Base-by-base conservation (phyloP, 495 filamentous ascomycete genomes). In the Podospora anserina region DNA sequence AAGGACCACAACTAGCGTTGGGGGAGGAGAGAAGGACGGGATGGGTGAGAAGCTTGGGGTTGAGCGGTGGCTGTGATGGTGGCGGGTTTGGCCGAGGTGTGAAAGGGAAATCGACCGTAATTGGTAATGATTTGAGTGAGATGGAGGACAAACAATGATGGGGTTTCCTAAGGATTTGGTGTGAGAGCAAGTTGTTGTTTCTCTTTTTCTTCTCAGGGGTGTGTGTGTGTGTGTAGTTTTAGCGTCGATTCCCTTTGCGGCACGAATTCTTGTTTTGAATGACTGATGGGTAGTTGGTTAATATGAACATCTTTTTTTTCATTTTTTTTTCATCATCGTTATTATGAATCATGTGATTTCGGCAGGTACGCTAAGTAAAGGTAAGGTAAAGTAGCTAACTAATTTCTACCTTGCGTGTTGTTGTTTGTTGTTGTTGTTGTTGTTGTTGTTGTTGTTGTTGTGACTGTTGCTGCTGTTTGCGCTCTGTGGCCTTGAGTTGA, bases 401-500 rank as follows among this genome's bases (percentile, higher is more conserved):
- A 11, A 49, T 49, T 16, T 49, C 39, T 49, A 18, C 39, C 39
- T 23, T 28, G 30, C 54, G 15, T 23, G 28, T 49, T 32, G 53
- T 23, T 23, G 23, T 34, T 49, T 39, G 19, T 55, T 61, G 30
- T 9, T 34, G 58, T 53, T 11, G 66, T 60, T 61, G 13, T 26
- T 5, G 32, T 53, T 23, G 27, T 39, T 7, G 30, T 32, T 32
- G 30, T 32, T 4, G 30, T 32, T 32, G 30, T 32, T 32, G 30
- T 32, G 49, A 23, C 3, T 34, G 49, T 30, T 11, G 64, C 66
- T 61, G 13, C 18, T 5, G 32, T 32, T 1, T 49, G 54, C 53
- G 5, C 23, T 39, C 32, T 27, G 0, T 63, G 27, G 6, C 19
- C 66, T 71, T 77, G 11, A 78, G 68, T 75, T 87, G 84, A 64